Evolutionary conservation across 352 stramenopile species (phyloP).

Genomic region (Stramenopiles sp.): DNA sequence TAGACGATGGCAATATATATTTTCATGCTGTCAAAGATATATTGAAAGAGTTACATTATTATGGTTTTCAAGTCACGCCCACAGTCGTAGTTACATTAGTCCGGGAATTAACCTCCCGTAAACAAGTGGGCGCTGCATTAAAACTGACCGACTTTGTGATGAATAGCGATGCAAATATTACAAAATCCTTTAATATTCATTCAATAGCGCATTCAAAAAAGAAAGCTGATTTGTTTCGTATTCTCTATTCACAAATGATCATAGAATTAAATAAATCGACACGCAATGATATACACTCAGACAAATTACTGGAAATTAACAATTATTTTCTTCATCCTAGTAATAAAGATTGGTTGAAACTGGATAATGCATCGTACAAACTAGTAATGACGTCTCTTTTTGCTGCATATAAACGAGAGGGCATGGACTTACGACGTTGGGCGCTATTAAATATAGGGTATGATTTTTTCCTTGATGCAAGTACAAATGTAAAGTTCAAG

Average conservation of each 20-base stretch:
- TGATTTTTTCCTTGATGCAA: background rate
- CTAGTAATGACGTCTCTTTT: background rate
- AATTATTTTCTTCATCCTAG: too few species aligned
- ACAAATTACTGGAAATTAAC: background rate
- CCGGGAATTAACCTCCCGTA: background rate
- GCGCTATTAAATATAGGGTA: background rate
- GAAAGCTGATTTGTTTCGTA: background rate
- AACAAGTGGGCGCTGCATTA: background rate
- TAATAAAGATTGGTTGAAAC: background rate
- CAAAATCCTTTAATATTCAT: background rate
- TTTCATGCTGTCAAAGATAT: background rate
- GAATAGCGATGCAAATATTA: background rate
- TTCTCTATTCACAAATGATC: too few species aligned
- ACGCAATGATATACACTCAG: background rate
- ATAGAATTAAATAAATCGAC: background rate
- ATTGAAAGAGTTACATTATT: background rate
- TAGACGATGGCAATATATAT: background rate
- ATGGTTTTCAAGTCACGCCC: background rate
- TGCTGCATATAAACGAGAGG: background rate
- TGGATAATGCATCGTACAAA: background rate
- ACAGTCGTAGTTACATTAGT: background rate
- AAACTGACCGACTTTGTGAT: background rate
- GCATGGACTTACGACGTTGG: too few species aligned
- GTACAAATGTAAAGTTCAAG: background rate
- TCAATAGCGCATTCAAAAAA: background rate